phyloP scores from a whole-genome alignment of 2,329 filamentous ascomycete genomes.

The Epichloe sp. region DNA sequence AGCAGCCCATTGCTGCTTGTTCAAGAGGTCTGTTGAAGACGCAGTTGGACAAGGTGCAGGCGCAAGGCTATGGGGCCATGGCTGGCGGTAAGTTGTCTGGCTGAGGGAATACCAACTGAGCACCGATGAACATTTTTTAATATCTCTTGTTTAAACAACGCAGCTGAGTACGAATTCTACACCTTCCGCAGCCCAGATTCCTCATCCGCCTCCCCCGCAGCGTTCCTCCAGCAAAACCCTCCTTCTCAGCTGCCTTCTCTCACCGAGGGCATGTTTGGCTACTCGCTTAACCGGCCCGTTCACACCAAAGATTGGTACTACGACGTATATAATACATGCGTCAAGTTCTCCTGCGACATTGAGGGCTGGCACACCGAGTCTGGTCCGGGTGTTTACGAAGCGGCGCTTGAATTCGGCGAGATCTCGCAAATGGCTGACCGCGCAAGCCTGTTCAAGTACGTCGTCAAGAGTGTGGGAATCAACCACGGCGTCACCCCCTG shows the following conservation, averaged over 20 bases:
- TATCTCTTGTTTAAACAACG: background rate
- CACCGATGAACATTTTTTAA: background rate
- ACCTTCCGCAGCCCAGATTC: conserved; percentile 61
- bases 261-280: conserved; percentile 93
- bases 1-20: conserved; percentile 59
- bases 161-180: conserved; percentile 92
- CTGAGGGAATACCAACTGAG: background rate
- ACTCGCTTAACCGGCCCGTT: conserved; percentile 73
- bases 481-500: conserved; percentile 87
- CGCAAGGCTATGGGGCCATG: conserved; percentile 67
- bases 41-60: conserved; percentile 52
- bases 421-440: conserved; percentile 84
- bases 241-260: conserved; percentile 61
- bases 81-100: conserved; percentile 57
- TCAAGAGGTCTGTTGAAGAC: conserved; percentile 63
- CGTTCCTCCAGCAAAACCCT: conserved; percentile 61
- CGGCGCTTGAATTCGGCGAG: conserved; percentile 82
- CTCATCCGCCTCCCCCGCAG: conserved; percentile 49
- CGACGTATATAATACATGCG: conserved; percentile 68
- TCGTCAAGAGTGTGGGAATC: conserved; percentile 77
- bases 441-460: conserved; percentile 86
- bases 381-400: conserved; percentile 89
- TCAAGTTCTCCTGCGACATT: conserved; percentile 64
- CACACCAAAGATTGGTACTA: conserved; percentile 93
- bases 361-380: conserved; percentile 96